Conservation (phyloP, 805 yeast genomes). For the Cyberlindnera euphorbiae region DNA sequence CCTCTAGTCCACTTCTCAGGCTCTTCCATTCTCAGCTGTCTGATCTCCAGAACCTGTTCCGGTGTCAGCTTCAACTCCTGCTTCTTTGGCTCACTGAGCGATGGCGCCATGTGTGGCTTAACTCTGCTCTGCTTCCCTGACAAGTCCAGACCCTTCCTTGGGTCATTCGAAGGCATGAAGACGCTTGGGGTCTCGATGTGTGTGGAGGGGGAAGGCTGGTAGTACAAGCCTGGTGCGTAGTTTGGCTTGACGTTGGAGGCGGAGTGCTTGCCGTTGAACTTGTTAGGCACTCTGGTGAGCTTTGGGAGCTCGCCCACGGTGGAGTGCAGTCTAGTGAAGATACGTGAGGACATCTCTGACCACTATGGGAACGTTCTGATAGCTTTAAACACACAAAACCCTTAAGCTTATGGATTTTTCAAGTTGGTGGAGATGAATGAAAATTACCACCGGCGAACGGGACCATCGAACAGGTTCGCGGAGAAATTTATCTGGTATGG, state of each 20-base stretch:
- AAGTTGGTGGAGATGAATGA: too few species aligned
- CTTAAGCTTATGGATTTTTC: too few species aligned
- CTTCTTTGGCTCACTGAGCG: conserved; percentile 33
- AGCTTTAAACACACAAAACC: too few species aligned
- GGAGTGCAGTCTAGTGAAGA: conserved; percentile 9
- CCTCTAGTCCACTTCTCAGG: conserved; percentile 63
- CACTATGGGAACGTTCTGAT: background rate
- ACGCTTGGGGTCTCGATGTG: conserved; percentile 57
- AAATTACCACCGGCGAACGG: background rate
- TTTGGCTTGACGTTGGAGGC: conserved; percentile 54
- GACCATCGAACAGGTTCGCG: background rate
- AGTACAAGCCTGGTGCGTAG: conserved; percentile 51
- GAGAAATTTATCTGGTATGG: background rate
- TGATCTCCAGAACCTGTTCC: conserved; percentile 53
- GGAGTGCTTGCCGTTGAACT: conserved; percentile 57
- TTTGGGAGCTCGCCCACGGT: conserved; percentile 10
- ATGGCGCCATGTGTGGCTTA: conserved; percentile 28
- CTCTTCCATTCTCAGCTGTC: conserved; percentile 46
- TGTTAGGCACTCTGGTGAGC: conserved; percentile 40
- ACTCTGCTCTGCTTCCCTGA: conserved; percentile 18
- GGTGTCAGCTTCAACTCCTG: conserved; percentile 54
- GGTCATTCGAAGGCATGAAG: conserved; percentile 60
- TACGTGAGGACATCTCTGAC: background rate
- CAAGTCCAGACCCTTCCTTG: conserved; percentile 40
- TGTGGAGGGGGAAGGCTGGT: conserved; percentile 59